Evolutionary conservation across 257 asterid genomes (phyloP).

Genomic region (Solanum chiquidenum): DNA sequence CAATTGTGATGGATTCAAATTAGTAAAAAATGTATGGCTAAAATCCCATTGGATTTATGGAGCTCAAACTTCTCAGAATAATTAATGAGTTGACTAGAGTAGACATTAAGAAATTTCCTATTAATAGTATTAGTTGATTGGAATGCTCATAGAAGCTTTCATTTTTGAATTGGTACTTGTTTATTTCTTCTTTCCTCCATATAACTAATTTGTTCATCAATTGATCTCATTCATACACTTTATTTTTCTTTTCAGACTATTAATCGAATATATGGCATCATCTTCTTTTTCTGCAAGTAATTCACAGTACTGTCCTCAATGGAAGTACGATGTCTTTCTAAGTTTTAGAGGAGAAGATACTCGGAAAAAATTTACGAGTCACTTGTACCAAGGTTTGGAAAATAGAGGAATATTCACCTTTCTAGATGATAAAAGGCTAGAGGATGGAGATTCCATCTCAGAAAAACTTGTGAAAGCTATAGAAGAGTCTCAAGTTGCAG

Average conservation of each 20-base stretch:
- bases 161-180: not conserved
- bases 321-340: not conserved
- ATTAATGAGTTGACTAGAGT: not conserved
- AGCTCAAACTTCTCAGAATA: not conserved
- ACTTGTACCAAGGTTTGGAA: not conserved
- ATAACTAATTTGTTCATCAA: too few relatives aligned
- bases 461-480: not conserved
- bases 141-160: not conserved
- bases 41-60: not conserved
- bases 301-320: not conserved
- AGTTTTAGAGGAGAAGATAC: not conserved
- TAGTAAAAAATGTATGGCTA: not conserved
- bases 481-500: not conserved
- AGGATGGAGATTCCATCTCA: not conserved
- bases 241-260: not conserved
- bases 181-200: not conserved
- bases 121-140: too few relatives aligned
- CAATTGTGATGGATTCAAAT: not conserved
- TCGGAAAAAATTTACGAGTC: accelerated
- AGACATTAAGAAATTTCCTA: not conserved
- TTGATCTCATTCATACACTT: too few relatives aligned
- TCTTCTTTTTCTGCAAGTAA: not conserved
- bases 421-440: not conserved
- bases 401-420: not conserved
- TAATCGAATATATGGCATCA: not conserved